phyloP scores from a whole-genome alignment of 176 grass and related monocot species.

The Raddia guianensis region DNA sequence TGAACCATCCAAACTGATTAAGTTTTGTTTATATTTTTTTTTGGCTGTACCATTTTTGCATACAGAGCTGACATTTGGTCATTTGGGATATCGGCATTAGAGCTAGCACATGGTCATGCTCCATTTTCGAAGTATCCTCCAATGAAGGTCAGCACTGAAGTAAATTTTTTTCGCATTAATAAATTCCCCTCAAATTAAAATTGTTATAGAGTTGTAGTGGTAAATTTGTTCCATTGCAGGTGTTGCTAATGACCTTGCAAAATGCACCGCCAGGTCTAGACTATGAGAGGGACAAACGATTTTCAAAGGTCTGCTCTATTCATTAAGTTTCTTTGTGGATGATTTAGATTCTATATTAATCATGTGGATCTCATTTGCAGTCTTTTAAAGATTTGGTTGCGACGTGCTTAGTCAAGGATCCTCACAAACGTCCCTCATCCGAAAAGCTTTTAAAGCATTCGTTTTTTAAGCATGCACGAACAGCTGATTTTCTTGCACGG shows the following conservation, averaged over 20 bases:
- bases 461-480: conserved; percentile 88
- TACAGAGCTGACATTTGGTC: conserved; percentile 98
- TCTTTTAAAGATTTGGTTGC: conserved; percentile 92
- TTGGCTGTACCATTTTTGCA: conserved; percentile 28
- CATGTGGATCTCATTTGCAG: conserved; percentile 50
- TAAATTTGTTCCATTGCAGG: conserved; percentile 53
- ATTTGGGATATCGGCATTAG: conserved; percentile 96
- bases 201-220: conserved; percentile 17
- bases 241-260: conserved; percentile 97
- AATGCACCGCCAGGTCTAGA: conserved; percentile 97
- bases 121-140: conserved; percentile 98
- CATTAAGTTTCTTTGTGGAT: background rate
- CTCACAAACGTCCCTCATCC: conserved; percentile 79
- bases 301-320: conserved; percentile 78
- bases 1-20: conserved; percentile 29
- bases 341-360: conserved; percentile 28
- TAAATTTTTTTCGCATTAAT: conserved; percentile 32
- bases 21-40: conserved; percentile 13
- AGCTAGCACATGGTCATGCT: conserved; percentile 95
- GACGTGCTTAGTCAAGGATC: conserved; percentile 94
- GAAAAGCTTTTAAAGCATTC: conserved; percentile 93
- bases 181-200: conserved; percentile 9
- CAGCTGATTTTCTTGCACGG: conserved; percentile 65
- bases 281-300: conserved; percentile 93
- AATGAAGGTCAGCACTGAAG: conserved; percentile 66